These are phyloP conservation scores for Hibiscus syriacus DNA, from an alignment of 345 rosid genomes.

Conservation along the genomic window DNA sequence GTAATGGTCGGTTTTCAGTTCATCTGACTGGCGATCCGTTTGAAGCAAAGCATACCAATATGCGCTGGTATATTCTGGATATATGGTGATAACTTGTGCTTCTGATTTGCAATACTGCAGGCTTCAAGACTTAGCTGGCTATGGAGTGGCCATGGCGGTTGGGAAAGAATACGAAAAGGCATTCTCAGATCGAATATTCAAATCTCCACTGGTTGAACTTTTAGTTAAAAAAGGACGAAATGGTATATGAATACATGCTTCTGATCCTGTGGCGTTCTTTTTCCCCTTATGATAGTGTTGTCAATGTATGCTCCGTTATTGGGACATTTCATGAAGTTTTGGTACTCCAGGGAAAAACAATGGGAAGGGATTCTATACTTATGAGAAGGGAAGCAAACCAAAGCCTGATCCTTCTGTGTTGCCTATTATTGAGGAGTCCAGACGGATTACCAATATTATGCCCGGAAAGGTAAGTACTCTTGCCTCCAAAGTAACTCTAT, in stretches of 20 bases:
- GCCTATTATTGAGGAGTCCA: conserved; percentile 66
- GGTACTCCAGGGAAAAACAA: conserved; percentile 63
- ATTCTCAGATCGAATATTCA: conserved; percentile 61
- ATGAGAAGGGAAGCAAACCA: conserved; percentile 78
- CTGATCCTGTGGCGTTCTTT: conserved; percentile 3
- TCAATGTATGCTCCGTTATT: background rate
- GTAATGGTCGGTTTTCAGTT: background rate
- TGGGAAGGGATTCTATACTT: conserved; percentile 82
- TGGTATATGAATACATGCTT: conserved; percentile 35
- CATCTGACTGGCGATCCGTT: background rate
- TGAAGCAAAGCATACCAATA: background rate
- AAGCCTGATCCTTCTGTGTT: conserved; percentile 75
- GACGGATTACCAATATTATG: conserved; percentile 63
- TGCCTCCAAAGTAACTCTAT: background rate
- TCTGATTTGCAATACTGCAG: conserved; percentile 30
- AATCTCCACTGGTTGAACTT: conserved; percentile 58
- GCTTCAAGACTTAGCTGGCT: conserved; percentile 89
- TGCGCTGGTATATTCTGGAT: background rate
- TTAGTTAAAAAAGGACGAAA: conserved; percentile 67
- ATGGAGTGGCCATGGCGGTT: conserved; percentile 70
- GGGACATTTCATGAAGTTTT: background rate
- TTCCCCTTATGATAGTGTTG: background rate
- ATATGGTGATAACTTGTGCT: conserved; percentile 7
- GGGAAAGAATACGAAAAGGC: conserved; percentile 49
- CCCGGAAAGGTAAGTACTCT: conserved; percentile 70